Base-by-base conservation (phyloP, 257 asterid genomes). In the Solanum sejunctum region DNA sequence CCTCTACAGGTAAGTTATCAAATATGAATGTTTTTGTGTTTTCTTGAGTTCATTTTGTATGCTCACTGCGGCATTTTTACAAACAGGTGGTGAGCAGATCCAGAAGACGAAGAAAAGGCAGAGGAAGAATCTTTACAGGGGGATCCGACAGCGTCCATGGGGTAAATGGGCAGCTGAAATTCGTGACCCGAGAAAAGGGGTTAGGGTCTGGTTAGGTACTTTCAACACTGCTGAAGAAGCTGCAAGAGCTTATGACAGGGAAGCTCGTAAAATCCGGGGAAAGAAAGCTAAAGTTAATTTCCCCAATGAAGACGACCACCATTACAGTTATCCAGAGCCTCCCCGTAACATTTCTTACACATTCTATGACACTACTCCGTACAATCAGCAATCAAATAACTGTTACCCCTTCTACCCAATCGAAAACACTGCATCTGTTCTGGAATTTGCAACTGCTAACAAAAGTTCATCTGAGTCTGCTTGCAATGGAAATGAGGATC, bases 141-240 rank as follows among this genome's bases (percentile, higher is more conserved):
- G 99, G 56, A 94, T 95, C 43, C 85, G 99, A 91, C 99, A 92
- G 88, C 87, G 99, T 56, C 98, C 98, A 0, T 94, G 97, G 99
- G 99, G 99, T 3, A 95, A 95, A 91, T 95, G 98, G 98, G 99
- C 99, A 1, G 98, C 99, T 8, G 99, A 95, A 85, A 95, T 95
- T 83, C 97, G 99, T 6, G 98, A 95, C 86, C 99, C 99, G n/a
- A 87, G 93, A 57, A 95, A 95, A 88, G 99, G 99, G 26, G 97
- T 91, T 43, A 88, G 99, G 77, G 97, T 95, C 43, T 95, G 99
- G 99, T 86, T 95, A 81, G 99, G 99, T 43, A 95, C 99, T 2
- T 95, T 91, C 88, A 90, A 85, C 88, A 95, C 98, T 3, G 97
- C 98, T 0, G 99, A 95, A 85, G 97, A 95, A 82, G 99, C 99